phyloP scores from a whole-genome alignment of 768 basidiomycete genomes.

The Amanita pallidorosea region DNA sequence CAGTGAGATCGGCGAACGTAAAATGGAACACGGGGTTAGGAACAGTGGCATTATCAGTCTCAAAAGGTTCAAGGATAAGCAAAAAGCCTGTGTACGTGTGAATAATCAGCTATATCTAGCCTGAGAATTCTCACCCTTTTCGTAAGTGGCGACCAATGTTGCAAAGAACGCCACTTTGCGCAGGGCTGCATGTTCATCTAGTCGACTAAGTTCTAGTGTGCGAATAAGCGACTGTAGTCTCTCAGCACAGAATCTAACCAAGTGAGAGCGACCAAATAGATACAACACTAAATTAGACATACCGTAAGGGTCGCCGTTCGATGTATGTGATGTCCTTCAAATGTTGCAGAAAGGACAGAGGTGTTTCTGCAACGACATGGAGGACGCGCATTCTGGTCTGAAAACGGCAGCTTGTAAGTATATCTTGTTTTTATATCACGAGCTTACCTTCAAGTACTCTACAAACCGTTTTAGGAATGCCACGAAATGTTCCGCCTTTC shows the following conservation, averaged over 20 bases:
- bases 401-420: not conserved
- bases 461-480: slow-evolving; percentile 97
- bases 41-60: slow-evolving; percentile 96
- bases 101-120: not conserved
- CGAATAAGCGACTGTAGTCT: slow-evolving; percentile 88
- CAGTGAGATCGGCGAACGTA: slow-evolving; percentile 38
- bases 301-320: slow-evolving; percentile 87
- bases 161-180: slow-evolving; percentile 97
- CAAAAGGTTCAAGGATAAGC: slow-evolving; percentile 94
- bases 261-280: not conserved
- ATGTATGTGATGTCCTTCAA: slow-evolving; percentile 99
- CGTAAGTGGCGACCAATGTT: slow-evolving; percentile 94
- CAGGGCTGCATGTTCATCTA: slow-evolving; percentile 87
- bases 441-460: slow-evolving; percentile 86
- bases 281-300: slow-evolving; percentile 11
- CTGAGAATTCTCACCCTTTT: slow-evolving; percentile 55
- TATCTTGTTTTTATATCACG: not conserved
- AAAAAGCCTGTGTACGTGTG: slow-evolving; percentile 62
- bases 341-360: slow-evolving; percentile 92
- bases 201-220: slow-evolving; percentile 76
- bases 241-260: slow-evolving; percentile 85
- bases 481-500: slow-evolving; percentile 98
- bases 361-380: slow-evolving; percentile 98
- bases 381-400: slow-evolving; percentile 99
- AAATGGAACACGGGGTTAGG: slow-evolving; percentile 99